Evolutionary conservation across 345 rosid genomes (phyloP).

Genomic region (Eutrema yunnanense): DNA sequence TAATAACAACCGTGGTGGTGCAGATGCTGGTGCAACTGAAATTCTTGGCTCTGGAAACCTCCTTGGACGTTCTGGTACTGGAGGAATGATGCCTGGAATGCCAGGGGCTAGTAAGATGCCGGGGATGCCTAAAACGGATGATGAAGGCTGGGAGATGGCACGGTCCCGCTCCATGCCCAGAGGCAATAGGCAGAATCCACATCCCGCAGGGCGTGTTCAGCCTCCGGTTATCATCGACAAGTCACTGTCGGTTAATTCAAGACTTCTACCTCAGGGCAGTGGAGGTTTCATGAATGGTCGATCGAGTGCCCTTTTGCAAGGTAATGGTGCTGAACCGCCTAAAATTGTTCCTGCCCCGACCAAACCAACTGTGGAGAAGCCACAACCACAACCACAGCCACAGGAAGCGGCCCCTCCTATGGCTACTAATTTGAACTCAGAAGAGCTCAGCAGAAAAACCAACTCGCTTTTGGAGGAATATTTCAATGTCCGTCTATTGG

Average conservation of each 20-base stretch:
- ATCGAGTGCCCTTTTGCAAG: constrained; percentile 80
- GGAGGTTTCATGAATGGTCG: constrained; percentile 50
- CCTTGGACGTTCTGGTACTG: constrained; percentile 68
- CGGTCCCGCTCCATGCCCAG: constrained; percentile 67
- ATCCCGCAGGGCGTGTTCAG: constrained; percentile 45
- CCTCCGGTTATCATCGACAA: constrained; percentile 36
- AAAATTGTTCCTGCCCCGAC: constrained; percentile 21
- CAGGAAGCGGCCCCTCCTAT: constrained; percentile 20
- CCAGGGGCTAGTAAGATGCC: constrained; percentile 89
- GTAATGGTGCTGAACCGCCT: constrained; percentile 30
- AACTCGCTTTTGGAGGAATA: constrained; percentile 68
- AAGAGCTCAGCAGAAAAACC: constrained; percentile 58
- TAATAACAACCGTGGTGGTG: constrained; percentile 18
- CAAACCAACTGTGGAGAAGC: constrained; percentile 20
- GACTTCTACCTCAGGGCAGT: constrained; percentile 68
- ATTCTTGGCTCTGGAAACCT: constrained; percentile 52
- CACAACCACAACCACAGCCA: constrained; percentile 6
- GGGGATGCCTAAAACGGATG: constrained; percentile 63
- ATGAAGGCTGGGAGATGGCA: constrained; percentile 73
- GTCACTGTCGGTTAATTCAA: constrained; percentile 48
- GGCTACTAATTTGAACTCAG: constrained; percentile 34
- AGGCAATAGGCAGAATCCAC: constrained; percentile 50
- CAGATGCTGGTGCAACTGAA: constrained; percentile 1
- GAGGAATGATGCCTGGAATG: constrained; percentile 99
- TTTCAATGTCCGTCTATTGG: constrained; percentile 45